Base-by-base conservation (phyloP, 164 flowering plant genomes). In the Nelumbo lutea region DNA sequence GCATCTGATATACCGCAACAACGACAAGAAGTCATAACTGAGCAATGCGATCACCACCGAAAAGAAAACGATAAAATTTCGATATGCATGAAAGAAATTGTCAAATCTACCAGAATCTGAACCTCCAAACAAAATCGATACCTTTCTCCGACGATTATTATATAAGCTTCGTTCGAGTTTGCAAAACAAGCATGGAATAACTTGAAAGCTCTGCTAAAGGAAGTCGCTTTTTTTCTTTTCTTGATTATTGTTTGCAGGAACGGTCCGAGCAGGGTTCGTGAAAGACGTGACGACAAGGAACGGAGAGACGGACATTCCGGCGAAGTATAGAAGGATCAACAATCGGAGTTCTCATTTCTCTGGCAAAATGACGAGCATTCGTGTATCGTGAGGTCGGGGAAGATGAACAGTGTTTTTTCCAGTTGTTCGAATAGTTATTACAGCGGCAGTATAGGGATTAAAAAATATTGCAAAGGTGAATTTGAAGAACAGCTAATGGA, bases 281-380 rank as follows among this genome's bases (percentile, higher is more conserved):
- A 72, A 84, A 82, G 14, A 84, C 86, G 73, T 86, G 90, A 59
- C 83, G 73, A 52, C 78, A 83, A 66, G 81, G 85, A 70, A 81
- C 77, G 62, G 86, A 75, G 46, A 82, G 52, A 11, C 69, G 76
- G 60, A 67, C 72, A 73, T 74, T 81, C 64, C 70, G 69, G 38
- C 57, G 66, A 14, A 72, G 62, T 3, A 27, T 9, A 9, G 65
- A 63, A 2, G 65, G 58, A 13, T 52, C 55, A 5, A 27, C 27
- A 27, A 27, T 27, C 27, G 27, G 27, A 27, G 27, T 27, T 27
- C 27, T 27, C 27, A 27, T 27, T 27, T 27, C 27, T 27, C 27
- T 27, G 27, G 27, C 27, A 27, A 27, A 27, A 27, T 27, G 27
- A 27, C 27, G 27, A 27, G 27, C 27, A 27, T 27, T 27, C 27